Evolutionary conservation across 805 yeast genomes (phyloP).

Genomic region (Candida tallmaniae): DNA sequence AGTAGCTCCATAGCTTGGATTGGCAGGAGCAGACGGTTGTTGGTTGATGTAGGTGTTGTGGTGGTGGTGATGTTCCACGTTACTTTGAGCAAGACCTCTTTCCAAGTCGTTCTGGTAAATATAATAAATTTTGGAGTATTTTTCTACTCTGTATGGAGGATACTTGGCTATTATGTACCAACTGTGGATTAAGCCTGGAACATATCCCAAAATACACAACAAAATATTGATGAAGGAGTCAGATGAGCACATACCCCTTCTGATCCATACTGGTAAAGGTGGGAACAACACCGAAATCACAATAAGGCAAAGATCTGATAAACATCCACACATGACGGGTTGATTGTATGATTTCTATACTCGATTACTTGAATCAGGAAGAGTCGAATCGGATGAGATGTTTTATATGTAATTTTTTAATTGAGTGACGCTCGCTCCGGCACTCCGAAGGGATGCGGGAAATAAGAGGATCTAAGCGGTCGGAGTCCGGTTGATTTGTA

Average conservation of each 20-base stretch:
- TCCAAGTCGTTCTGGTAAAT: conserved; percentile 35
- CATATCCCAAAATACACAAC: conserved; percentile 44
- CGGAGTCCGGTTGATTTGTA: too few relatives aligned
- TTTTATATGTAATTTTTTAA: too few relatives aligned
- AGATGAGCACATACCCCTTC: conserved; percentile 56
- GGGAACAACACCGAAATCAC: conserved; percentile 63
- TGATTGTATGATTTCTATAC: too few relatives aligned
- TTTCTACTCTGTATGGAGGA: conserved; percentile 30
- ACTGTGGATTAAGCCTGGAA: conserved; percentile 49
- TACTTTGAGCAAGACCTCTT: conserved; percentile 10
- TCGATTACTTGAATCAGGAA: too few relatives aligned
- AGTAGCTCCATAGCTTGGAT: conserved; percentile 25
- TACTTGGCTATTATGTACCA: conserved; percentile 46
- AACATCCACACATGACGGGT: conserved; percentile 28
- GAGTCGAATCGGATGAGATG: too few relatives aligned
- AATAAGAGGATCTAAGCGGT: too few relatives aligned
- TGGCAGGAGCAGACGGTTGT: conserved; percentile 9
- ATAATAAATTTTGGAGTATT: conserved; percentile 29
- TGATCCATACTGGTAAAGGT: conserved; percentile 66
- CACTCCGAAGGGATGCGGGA: too few relatives aligned
- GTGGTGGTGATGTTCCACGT: conserved; percentile 13
- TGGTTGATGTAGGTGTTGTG: conserved; percentile 9
- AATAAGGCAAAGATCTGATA: conserved; percentile 54
- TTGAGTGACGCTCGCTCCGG: too few relatives aligned
- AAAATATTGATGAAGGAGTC: conserved; percentile 45